A percentile compares a stretch with the other conserved stretches of the same genome.
phyloP scores from a whole-genome alignment of 2,329 filamentous ascomycete genomes.

The Colletotrichum karsti region DNA sequence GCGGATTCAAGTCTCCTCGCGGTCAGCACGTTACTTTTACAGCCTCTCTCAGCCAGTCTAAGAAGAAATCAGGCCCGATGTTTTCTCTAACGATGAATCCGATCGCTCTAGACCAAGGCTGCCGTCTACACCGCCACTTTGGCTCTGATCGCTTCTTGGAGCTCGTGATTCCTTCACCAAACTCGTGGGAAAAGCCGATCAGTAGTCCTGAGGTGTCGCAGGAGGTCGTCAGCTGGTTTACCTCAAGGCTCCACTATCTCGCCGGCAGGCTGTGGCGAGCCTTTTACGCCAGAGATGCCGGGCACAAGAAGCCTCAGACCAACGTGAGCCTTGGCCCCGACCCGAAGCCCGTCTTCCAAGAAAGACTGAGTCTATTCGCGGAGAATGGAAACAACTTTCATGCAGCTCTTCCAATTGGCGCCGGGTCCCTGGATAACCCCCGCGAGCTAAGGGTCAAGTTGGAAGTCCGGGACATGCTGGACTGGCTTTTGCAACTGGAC shows the following conservation, averaged over 20 bases:
- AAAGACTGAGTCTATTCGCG: conserved; percentile 55
- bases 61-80: conserved; percentile 40
- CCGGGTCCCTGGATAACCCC: background rate
- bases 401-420: conserved; percentile 29
- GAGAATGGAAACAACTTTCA: conserved; percentile 56
- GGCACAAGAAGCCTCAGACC: conserved; percentile 39
- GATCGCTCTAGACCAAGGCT: conserved; percentile 55
- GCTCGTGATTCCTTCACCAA: conserved; percentile 56
- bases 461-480: conserved; percentile 50
- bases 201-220: background rate
- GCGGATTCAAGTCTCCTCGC: conserved; percentile 41
- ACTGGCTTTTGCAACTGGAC: conserved; percentile 59
- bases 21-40: conserved; percentile 51
- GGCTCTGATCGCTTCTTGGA: conserved; percentile 68
- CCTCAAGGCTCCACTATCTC: conserved; percentile 47
- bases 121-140: conserved; percentile 63
- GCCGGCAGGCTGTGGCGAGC: conserved; percentile 56
- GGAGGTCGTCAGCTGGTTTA: conserved; percentile 48
- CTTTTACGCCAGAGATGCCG: conserved; percentile 49
- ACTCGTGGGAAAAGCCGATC: conserved; percentile 41
- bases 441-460: conserved; percentile 40
- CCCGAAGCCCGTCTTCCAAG: conserved; percentile 38
- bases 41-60: conserved; percentile 35
- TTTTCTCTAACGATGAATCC: conserved; percentile 58
- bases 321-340: conserved; percentile 36